Evolutionary conservation across 768 basidiomycete species (phyloP), one percentile per base, ranked within the genome.

Genomic region (Boletus speciosus): DNA sequence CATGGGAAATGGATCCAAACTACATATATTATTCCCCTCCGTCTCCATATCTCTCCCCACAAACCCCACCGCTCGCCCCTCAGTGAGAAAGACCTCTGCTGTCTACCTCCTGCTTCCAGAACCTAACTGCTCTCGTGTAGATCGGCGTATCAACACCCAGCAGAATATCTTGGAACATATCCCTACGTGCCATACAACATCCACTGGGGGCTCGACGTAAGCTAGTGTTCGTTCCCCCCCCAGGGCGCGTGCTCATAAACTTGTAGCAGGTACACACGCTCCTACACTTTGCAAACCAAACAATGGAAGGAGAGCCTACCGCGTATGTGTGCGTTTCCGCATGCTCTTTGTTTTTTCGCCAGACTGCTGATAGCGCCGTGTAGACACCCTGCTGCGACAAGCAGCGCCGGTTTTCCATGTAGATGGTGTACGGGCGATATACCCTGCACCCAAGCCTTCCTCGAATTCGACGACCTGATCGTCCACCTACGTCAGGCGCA

Each of bases 201-300:
- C 3, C 0, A 35, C 16, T 64, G 59, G 62, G 49, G 49, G 6
- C 16, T 6, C 12, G 47, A 34, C 3, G 62, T 65, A 40, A 11
- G 32, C 4, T 23, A 46, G 11, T 0, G 4, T 6, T 29, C 7
- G 14, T 6, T 11, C 12, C 11, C 29, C 8, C 12, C 16, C 9
- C 12, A 9, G 21, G 5, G 5, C 16, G 35, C 9, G 9, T 0
- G 32, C 40, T 58, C n/a, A 58, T 19, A 2, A 10, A 2, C 14
- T 16, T n/a, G 36, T 23, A 61, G 62, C 39, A 63, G 0, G 14
- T 23, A 21, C 31, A 55, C n/a, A 7, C 7, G 5, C 6, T 61
- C 1, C 2, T 58, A 16, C 21, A 40, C 6, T 0, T 31, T 16
- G 38, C 12, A 6, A 36, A n/a, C 7, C 38, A 56, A 9, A 38